Percentiles rank a stretch among this genome's conserved stretches.
phyloP scores from a whole-genome alignment of 306 rosid genomes.

The Abrus precatorius region DNA sequence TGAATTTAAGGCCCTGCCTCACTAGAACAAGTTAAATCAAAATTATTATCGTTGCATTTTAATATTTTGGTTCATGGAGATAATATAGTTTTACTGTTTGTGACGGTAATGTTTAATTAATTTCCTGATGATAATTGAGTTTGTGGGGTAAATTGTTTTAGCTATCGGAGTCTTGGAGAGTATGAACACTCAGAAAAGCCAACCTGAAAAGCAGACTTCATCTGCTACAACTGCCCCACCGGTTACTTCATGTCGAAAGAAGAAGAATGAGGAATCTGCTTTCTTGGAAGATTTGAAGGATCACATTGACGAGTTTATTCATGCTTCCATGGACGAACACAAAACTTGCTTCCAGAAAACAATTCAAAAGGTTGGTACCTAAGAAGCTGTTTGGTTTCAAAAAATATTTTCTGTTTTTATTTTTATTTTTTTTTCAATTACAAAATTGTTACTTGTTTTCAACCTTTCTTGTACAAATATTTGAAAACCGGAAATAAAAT shows the following conservation, averaged over 20 bases:
- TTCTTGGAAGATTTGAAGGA: slow-evolving; percentile 89
- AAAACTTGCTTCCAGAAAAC: slow-evolving; percentile 86
- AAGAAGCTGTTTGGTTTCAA: no score
- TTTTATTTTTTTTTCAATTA: no score
- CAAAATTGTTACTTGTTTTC: no score
- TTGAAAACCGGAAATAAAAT: no score
- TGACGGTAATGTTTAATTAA: slow-evolving; percentile 7
- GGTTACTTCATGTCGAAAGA: slow-evolving; percentile 75
- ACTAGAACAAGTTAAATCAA: background rate
- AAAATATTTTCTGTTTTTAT: no score
- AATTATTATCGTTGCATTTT: background rate
- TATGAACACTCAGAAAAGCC: slow-evolving; percentile 68
- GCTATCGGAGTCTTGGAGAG: slow-evolving; percentile 34
- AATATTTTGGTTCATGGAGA: background rate
- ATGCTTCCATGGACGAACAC: slow-evolving; percentile 94
- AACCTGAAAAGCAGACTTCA: slow-evolving; percentile 56
- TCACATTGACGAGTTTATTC: slow-evolving; percentile 85
- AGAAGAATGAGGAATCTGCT: slow-evolving; percentile 76
- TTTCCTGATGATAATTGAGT: slow-evolving; percentile 24
- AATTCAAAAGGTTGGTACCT: slow-evolving; percentile 66
- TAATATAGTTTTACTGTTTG: background rate
- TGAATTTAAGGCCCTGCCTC: background rate
- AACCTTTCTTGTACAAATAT: no score
- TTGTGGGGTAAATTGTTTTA: slow-evolving; percentile 36
- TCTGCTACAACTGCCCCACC: slow-evolving; percentile 54